Conservation (phyloP, 306 rosid genomes). For the Cajanus cajan region DNA sequence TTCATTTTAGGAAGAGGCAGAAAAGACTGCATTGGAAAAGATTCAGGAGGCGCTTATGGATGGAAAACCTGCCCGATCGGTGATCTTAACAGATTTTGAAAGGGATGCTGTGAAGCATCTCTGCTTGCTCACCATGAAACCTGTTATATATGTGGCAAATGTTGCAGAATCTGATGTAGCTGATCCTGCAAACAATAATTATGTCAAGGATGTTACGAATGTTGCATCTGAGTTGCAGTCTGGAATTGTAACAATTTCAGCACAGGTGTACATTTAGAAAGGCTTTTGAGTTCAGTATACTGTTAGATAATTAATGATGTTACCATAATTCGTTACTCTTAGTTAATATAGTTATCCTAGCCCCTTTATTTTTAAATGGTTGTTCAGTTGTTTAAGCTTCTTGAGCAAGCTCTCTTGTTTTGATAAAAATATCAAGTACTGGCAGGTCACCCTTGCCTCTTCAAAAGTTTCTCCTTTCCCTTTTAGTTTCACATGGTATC, state of each 20-base stretch:
- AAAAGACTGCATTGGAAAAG: slow-evolving; percentile 79
- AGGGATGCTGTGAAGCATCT: slow-evolving; percentile 76
- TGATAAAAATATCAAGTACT: not conserved
- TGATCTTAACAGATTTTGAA: slow-evolving; percentile 73
- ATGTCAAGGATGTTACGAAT: slow-evolving; percentile 62
- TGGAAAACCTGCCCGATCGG: slow-evolving; percentile 96
- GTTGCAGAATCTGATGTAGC: slow-evolving; percentile 92
- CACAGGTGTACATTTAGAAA: slow-evolving; percentile 59
- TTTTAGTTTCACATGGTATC: not conserved
- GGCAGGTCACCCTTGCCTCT: not conserved
- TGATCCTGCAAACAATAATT: slow-evolving; percentile 61
- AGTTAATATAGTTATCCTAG: not conserved
- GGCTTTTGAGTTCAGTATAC: not conserved
- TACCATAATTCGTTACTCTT: not conserved
- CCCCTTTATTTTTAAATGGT: not conserved
- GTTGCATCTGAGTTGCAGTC: slow-evolving; percentile 78
- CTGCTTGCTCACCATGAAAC: slow-evolving; percentile 94
- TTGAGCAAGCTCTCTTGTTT: not conserved
- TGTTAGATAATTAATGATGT: not conserved
- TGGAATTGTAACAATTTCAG: slow-evolving; percentile 87
- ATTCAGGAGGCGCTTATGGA: slow-evolving; percentile 77
- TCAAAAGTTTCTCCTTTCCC: not conserved
- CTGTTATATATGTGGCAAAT: slow-evolving; percentile 83
- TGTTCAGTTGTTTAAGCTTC: not conserved
- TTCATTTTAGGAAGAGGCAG: slow-evolving; percentile 82